These are phyloP conservation scores for Fonsecaea monophora DNA, from an alignment of 2,329 filamentous ascomycete genomes.

Conservation along the genomic window DNA sequence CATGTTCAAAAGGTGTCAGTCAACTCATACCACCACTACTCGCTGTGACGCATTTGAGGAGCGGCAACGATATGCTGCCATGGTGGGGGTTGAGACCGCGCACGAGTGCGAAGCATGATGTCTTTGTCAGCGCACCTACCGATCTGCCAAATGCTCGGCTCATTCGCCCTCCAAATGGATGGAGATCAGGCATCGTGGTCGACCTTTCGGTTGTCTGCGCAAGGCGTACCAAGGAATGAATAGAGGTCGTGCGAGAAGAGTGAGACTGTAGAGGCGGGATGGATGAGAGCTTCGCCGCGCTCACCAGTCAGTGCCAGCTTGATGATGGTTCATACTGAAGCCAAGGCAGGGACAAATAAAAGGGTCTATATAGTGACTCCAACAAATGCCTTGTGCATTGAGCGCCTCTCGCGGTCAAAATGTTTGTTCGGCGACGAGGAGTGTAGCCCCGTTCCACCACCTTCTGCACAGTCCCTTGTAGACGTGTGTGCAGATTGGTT, in stretches of 20 bases:
- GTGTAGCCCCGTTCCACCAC: not conserved
- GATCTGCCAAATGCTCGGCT: slow-evolving; percentile 59
- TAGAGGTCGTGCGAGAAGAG: slow-evolving; percentile 1
- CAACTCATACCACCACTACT: not conserved
- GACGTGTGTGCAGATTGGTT: not conserved
- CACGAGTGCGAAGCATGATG: not conserved
- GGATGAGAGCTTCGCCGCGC: slow-evolving; percentile 5
- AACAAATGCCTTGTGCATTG: not conserved
- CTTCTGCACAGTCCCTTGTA: not conserved
- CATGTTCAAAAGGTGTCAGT: slow-evolving; percentile 29
- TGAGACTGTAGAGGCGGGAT: not conserved
- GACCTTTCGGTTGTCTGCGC: slow-evolving; percentile 5
- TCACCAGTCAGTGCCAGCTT: not conserved
- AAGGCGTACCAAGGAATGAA: not conserved
- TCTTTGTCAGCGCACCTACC: slow-evolving; percentile 44
- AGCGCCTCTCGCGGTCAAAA: slow-evolving; percentile 11
- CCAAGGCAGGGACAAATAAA: not conserved
- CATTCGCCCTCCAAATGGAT: slow-evolving; percentile 61
- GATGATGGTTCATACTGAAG: slow-evolving; percentile 4
- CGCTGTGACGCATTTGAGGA: not conserved
- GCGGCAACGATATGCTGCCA: not conserved
- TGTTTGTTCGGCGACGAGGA: not conserved
- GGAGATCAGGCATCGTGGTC: slow-evolving; percentile 47
- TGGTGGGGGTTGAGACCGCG: not conserved
- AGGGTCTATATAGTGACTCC: not conserved